These are phyloP conservation scores for Dactylellina cionopaga DNA, from an alignment of 2,329 filamentous ascomycete species.

Conservation along the genomic window DNA sequence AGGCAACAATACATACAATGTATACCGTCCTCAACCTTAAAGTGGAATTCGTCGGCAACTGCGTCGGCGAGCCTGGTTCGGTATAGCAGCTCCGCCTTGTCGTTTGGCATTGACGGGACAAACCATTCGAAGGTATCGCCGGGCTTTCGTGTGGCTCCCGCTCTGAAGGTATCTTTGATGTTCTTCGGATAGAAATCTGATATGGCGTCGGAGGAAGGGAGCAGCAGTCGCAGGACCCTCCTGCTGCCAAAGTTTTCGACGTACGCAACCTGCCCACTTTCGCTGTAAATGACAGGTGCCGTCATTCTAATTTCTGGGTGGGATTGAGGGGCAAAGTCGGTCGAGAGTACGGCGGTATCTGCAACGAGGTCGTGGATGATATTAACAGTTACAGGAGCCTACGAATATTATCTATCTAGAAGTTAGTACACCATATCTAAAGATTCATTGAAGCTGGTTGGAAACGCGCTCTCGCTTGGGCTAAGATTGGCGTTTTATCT, in stretches of 20 bases:
- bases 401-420: too few relatives aligned
- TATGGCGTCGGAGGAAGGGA: not conserved
- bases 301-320: too few relatives aligned
- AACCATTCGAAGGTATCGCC: conserved; percentile 36
- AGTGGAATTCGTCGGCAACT: conserved; percentile 1
- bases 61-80: conserved; percentile 24
- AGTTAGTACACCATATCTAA: too few relatives aligned
- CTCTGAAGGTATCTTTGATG: conserved; percentile 3
- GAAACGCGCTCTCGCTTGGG: too few relatives aligned
- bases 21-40: not conserved
- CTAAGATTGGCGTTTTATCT: too few relatives aligned
- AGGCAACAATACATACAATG: not conserved
- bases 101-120: not conserved
- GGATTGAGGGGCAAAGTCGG: not conserved
- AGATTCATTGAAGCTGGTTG: too few relatives aligned
- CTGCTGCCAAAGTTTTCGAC: not conserved
- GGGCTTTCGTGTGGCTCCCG: not conserved
- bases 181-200: conserved; percentile 22
- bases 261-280: conserved; percentile 3
- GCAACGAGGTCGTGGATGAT: too few relatives aligned
- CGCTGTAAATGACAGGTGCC: conserved; percentile 13
- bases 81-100: conserved; percentile 2
- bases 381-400: too few relatives aligned
- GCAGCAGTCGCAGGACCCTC: conserved; percentile 1
- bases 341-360: not conserved